phyloP scores from a whole-genome alignment of 192 early-diverging fungal genomes.

The Coemansia sp. region DNA sequence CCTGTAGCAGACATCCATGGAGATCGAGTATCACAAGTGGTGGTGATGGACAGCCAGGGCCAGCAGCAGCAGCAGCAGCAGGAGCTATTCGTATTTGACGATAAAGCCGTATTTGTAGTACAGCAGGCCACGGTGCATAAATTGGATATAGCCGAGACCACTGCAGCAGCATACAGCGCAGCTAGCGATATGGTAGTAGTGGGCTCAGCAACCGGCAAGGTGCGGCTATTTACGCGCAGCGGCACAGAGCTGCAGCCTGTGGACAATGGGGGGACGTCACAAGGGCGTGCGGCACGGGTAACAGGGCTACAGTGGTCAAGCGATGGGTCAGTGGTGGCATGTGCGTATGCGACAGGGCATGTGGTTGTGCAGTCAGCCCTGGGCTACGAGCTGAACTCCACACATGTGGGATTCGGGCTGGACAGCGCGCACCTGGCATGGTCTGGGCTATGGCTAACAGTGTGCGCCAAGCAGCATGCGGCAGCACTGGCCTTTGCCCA shows the following conservation, averaged over 20 bases:
- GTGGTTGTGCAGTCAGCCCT: conserved; percentile 30
- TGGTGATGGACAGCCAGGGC: conserved; percentile 1
- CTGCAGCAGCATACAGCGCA: conserved; percentile 21
- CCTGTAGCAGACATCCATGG: conserved; percentile 17
- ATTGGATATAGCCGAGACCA: background rate
- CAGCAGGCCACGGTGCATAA: background rate
- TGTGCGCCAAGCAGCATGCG: conserved; percentile 25
- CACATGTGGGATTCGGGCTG: conserved; percentile 16
- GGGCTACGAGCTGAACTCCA: conserved; percentile 39
- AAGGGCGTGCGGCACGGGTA: conserved; percentile 16
- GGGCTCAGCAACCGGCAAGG: conserved; percentile 24
- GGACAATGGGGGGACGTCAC: conserved; percentile 2
- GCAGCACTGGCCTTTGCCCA: conserved; percentile 39
- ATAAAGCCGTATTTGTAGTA: conserved; percentile 21
- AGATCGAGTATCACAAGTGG: conserved; percentile 25
- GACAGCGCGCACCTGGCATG: background rate
- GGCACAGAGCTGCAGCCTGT: conserved; percentile 3
- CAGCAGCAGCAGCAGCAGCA: conserved; percentile 3
- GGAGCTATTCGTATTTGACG: conserved; percentile 26
- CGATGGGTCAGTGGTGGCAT: conserved; percentile 36
- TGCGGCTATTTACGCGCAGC: conserved; percentile 15
- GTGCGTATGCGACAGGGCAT: conserved; percentile 42
- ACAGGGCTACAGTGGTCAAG: conserved; percentile 31
- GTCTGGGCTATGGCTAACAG: background rate
- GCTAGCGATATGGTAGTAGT: conserved; percentile 26